Base-by-base conservation (phyloP, 1,284 basidiomycete species). In the Microbotryum scabiosae region DNA sequence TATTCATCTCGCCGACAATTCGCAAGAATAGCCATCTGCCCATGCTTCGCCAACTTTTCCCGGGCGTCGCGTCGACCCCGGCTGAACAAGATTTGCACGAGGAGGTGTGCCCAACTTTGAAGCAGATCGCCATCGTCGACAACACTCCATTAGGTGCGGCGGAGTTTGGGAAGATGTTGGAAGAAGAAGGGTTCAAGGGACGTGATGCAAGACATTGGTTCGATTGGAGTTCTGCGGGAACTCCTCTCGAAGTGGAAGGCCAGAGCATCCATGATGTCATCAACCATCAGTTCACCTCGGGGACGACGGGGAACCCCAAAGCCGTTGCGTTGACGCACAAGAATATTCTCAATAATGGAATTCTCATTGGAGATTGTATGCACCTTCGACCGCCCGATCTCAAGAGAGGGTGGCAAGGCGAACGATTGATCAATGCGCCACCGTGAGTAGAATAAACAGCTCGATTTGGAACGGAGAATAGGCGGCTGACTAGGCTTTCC, bases 321-420 rank as follows among this genome's bases (percentile, higher is more conserved):
- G 56, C 53, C 10, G 61, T 62, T 12, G 36, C 36, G 6, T 21
- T 62, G 8, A 59, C 61, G 12, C 57, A 58, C n/a, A 5, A 32
- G 4, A 73, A 73, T 44, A 60, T 73, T 45, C 56, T 73, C 43
- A 73, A 73, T 62, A 73, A 73, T 30, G 72, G 67, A 5, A 66
- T 70, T 18, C 63, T 67, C 8, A 70, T 73, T 41, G 72, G 72
- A 3, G 62, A 71, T 32, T 67, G 64, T 23, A 61, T 73, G 46
- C 51, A 63, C 10, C 57, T 64, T 21, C 50, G 47, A 8, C 53
- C 53, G 18, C 51, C 47, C 28, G 21, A 26, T 30, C 50, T 54
- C 16, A 23, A 36, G 28, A 54, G 56, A 5, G 59, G 54, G 45
- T 50, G 48, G 48, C 8, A 28, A 12, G 59, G 59, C 8, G 59